Evolutionary conservation across 495 filamentous ascomycete genomes (phyloP).

Genomic region (Penicillium robsamsonii): DNA sequence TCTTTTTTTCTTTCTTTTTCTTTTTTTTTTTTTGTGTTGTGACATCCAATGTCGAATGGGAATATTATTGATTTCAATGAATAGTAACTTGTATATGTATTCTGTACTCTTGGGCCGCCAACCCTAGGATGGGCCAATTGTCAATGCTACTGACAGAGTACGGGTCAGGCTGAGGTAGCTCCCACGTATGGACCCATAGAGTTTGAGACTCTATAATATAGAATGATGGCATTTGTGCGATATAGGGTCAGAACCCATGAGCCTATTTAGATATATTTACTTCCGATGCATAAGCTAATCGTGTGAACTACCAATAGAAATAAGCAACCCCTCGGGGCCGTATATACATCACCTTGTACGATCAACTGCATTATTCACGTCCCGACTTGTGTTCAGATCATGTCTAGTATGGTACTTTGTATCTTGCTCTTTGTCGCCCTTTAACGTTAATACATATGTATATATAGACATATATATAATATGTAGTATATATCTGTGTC

Average conservation of each 20-base stretch:
- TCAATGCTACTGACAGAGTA: neutral
- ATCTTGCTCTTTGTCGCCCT: neutral
- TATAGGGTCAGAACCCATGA: slow-evolving; percentile 1
- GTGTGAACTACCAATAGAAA: slow-evolving; percentile 2
- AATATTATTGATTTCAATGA: neutral
- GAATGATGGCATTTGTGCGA: slow-evolving; percentile 3
- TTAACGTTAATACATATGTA: neutral
- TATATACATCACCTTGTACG: neutral
- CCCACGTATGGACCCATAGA: neutral
- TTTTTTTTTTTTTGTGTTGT: neutral
- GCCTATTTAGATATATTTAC: neutral
- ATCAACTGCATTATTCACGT: neutral
- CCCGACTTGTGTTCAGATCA: neutral
- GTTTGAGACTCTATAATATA: neutral
- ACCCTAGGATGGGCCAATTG: slow-evolving; percentile 2
- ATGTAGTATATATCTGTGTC: too few species aligned
- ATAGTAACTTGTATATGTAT: neutral
- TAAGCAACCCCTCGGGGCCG: neutral
- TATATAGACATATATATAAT: neutral
- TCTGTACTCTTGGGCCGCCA: neutral
- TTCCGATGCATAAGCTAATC: slow-evolving; percentile 3
- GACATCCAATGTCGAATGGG: neutral
- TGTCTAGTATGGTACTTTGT: neutral
- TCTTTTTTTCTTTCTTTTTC: neutral
- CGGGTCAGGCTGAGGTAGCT: slow-evolving; percentile 10